These are phyloP conservation scores for Microdochium bolleyi DNA, from an alignment of 2,329 filamentous ascomycete genomes.

Conservation along the genomic window DNA sequence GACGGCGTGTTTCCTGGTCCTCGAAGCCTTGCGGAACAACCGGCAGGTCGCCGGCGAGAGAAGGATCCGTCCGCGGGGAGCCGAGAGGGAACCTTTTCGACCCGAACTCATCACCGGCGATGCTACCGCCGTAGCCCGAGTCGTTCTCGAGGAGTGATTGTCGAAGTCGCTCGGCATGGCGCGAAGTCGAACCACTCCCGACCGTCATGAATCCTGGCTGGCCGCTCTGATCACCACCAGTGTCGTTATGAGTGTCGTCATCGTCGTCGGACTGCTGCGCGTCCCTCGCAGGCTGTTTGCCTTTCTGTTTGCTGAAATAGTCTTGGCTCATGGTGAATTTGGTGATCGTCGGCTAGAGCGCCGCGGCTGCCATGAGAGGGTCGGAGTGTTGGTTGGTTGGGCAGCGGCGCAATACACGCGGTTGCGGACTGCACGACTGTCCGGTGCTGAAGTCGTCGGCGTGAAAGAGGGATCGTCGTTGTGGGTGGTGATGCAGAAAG, in stretches of 20 bases:
- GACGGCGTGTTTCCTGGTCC: conserved; percentile 53
- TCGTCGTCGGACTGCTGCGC: conserved; percentile 21
- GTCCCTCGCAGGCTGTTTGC: conserved; percentile 38
- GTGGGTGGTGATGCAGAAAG: not conserved
- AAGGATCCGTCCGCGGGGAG: conserved; percentile 32
- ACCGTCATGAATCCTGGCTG: conserved; percentile 77
- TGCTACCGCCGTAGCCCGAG: conserved; percentile 85
- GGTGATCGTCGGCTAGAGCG: conserved; percentile 15
- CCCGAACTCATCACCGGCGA: conserved; percentile 52
- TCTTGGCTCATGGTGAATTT: conserved; percentile 49
- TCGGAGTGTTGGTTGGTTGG: conserved; percentile 1
- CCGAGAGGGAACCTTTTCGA: conserved; percentile 20
- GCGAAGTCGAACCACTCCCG: conserved; percentile 71
- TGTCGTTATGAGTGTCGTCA: conserved; percentile 16
- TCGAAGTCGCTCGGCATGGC: conserved; percentile 65
- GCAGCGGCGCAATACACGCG: no score
- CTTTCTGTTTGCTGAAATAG: conserved; percentile 34
- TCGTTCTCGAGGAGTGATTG: conserved; percentile 79
- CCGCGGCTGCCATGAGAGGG: conserved; percentile 17
- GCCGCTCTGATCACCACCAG: conserved; percentile 13
- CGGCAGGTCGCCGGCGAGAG: conserved; percentile 36
- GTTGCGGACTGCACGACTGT: not conserved
- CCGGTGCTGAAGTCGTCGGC: not conserved
- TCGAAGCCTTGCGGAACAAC: conserved; percentile 29
- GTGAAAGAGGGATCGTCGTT: not conserved